A percentile compares a stretch with the other conserved stretches of the same genome.
Evolutionary conservation across 139 green algal species (phyloP).

Genomic region (Picochlorum sp.): DNA sequence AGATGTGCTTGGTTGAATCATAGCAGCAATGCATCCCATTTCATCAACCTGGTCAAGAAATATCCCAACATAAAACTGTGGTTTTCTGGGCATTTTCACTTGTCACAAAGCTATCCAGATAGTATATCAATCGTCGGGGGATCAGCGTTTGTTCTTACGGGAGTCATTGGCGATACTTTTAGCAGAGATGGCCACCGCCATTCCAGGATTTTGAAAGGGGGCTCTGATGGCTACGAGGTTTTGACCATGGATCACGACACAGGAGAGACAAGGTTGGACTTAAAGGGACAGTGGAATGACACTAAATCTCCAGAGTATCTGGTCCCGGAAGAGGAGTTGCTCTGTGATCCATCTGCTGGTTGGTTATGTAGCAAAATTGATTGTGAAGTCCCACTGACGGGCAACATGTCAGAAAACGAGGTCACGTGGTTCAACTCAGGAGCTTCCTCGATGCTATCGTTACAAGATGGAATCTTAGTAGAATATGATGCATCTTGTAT

Average conservation of each 20-base stretch:
- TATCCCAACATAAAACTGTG: constrained; percentile 58
- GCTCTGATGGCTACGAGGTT: constrained; percentile 41
- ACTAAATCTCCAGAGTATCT: constrained; percentile 20
- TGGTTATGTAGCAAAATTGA: constrained; percentile 50
- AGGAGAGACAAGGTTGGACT: constrained; percentile 39
- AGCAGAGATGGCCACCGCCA: constrained; percentile 54
- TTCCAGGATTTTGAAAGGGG: constrained; percentile 23
- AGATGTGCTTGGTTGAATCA: constrained; percentile 56
- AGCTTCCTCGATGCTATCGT: constrained; percentile 31
- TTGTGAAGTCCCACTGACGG: constrained; percentile 3
- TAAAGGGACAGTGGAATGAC: constrained; percentile 32
- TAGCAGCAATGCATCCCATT: constrained; percentile 30
- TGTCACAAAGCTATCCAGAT: constrained; percentile 66
- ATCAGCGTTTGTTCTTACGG: constrained; percentile 65
- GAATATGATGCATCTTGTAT: constrained; percentile 45
- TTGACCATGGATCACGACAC: constrained; percentile 62
- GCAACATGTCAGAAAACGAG: neutral
- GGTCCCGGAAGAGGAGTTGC: constrained; percentile 42
- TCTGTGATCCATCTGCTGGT: constrained; percentile 45
- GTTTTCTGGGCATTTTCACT: constrained; percentile 68
- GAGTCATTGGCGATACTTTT: constrained; percentile 66
- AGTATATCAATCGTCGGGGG: constrained; percentile 38
- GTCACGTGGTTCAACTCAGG: constrained; percentile 35
- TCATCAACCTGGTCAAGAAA: constrained; percentile 46
- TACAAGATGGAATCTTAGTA: constrained; percentile 27